Percentiles rank a stretch among this genome's conserved stretches.
These are phyloP conservation scores for Karstenula rhodostoma DNA, from an alignment of 2,329 filamentous ascomycete genomes.

Conservation along the genomic window DNA sequence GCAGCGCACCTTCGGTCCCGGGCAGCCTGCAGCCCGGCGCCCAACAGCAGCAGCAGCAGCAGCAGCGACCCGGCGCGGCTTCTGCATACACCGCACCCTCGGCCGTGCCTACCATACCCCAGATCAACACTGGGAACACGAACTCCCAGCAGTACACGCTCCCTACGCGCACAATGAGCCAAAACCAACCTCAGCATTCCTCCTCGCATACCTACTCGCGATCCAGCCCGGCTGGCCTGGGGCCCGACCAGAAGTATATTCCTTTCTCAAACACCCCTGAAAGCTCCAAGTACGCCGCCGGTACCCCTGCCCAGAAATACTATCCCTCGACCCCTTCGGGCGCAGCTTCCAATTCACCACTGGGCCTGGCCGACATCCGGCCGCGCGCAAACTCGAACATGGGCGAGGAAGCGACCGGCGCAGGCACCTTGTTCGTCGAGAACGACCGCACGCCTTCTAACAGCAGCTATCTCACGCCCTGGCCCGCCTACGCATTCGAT, in stretches of 20 bases:
- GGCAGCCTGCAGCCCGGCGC: slow-evolving; percentile 66
- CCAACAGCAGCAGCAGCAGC: slow-evolving; percentile 62
- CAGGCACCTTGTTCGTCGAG: slow-evolving; percentile 68
- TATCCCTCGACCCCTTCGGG: slow-evolving; percentile 60
- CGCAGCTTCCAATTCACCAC: slow-evolving; percentile 81
- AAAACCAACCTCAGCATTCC: slow-evolving; percentile 62
- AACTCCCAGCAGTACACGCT: slow-evolving; percentile 69
- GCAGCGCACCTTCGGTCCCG: slow-evolving; percentile 56
- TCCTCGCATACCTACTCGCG: slow-evolving; percentile 72
- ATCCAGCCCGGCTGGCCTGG: slow-evolving; percentile 77
- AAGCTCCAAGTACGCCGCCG: slow-evolving; percentile 56
- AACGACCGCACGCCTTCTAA: slow-evolving; percentile 73
- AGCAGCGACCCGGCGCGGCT: slow-evolving; percentile 61
- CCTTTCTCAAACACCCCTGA: slow-evolving; percentile 71
- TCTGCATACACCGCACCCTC: slow-evolving; percentile 66
- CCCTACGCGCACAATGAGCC: slow-evolving; percentile 71
- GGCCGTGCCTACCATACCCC: slow-evolving; percentile 64
- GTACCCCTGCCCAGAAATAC: slow-evolving; percentile 66
- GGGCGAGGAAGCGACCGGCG: slow-evolving; percentile 72
- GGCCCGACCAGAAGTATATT: slow-evolving; percentile 68
- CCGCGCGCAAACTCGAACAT: slow-evolving; percentile 84
- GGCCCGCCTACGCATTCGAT: slow-evolving; percentile 95
- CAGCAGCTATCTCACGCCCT: slow-evolving; percentile 92
- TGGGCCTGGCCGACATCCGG: slow-evolving; percentile 91
- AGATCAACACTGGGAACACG: slow-evolving; percentile 54